phyloP scores from a whole-genome alignment of 2,329 filamentous ascomycete species.

The Trichoderma aggressivum region DNA sequence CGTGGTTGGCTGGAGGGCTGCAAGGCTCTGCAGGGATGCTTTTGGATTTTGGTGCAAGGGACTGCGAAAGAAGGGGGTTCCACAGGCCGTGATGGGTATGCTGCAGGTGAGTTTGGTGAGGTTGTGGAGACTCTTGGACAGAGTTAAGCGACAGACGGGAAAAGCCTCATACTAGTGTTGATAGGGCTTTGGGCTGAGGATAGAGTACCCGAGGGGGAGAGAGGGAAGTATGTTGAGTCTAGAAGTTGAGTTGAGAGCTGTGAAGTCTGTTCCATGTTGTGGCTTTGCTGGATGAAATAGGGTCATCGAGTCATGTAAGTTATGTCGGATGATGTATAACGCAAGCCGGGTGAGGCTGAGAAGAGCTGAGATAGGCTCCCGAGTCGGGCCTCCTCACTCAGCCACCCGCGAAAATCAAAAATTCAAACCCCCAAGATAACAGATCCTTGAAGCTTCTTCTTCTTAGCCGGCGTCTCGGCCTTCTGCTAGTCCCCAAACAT shows the following conservation, averaged over 20 bases:
- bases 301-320: not conserved
- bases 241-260: not conserved
- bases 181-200: not conserved
- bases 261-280: not conserved
- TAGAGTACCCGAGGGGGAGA: not conserved
- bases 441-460: not conserved
- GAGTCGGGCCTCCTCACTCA: not conserved
- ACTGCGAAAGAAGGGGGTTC: not conserved
- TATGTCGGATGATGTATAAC: not conserved
- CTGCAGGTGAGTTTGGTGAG: not conserved
- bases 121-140: not conserved
- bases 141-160: not conserved
- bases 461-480: not conserved
- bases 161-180: not conserved
- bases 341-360: not conserved
- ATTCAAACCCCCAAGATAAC: not conserved
- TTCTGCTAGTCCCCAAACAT: not conserved
- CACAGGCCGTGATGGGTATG: not conserved
- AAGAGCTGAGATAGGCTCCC: not conserved
- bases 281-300: not conserved
- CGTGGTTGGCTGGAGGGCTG: conserved; percentile 9
- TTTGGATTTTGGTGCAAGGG: not conserved
- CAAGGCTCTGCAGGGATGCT: conserved; percentile 9
- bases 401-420: not conserved
- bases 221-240: not conserved